Evolutionary conservation across 257 asterid species (phyloP).

Genomic region (Gentiana dahurica): DNA sequence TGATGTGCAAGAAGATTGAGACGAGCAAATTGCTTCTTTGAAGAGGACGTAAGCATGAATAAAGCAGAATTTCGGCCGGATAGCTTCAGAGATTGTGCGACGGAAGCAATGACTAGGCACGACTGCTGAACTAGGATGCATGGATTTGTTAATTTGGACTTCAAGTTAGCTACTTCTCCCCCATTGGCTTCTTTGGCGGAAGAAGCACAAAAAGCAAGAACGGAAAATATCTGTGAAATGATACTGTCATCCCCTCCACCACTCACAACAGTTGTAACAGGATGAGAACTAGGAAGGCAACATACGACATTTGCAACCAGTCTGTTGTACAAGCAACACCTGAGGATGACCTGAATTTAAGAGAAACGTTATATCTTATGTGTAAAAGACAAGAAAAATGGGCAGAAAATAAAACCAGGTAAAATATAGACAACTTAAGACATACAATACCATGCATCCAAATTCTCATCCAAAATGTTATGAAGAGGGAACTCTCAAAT

Average conservation of each 20-base stretch:
- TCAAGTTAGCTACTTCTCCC: constrained; percentile 48
- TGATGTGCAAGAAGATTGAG: constrained; percentile 79
- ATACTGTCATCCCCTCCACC: constrained; percentile 98
- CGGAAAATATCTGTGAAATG: constrained; percentile 75
- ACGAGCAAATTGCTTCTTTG: constrained; percentile 73
- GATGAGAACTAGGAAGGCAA: constrained; percentile 86
- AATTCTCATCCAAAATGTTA: neutral
- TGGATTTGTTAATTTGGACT: constrained; percentile 42
- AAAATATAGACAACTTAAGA: neutral
- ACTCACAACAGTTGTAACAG: constrained; percentile 73
- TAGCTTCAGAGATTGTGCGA: constrained; percentile 64
- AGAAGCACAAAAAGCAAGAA: constrained; percentile 58
- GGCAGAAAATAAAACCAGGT: neutral
- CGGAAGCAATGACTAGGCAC: constrained; percentile 65
- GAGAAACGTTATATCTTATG: constrained; percentile 5
- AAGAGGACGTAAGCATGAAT: constrained; percentile 82
- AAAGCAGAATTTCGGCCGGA: constrained; percentile 84
- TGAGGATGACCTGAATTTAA: constrained; percentile 25
- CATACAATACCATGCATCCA: neutral
- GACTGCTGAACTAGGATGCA: constrained; percentile 63
- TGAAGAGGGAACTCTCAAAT: too few relatives aligned
- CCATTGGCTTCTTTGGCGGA: constrained; percentile 54
- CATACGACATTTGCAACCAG: constrained; percentile 59
- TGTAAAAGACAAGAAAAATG: constrained; percentile 6
- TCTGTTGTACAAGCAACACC: constrained; percentile 61